phyloP scores from a whole-genome alignment of 1,139 yeast genomes.

The Debaryomyces psychrophilus region DNA sequence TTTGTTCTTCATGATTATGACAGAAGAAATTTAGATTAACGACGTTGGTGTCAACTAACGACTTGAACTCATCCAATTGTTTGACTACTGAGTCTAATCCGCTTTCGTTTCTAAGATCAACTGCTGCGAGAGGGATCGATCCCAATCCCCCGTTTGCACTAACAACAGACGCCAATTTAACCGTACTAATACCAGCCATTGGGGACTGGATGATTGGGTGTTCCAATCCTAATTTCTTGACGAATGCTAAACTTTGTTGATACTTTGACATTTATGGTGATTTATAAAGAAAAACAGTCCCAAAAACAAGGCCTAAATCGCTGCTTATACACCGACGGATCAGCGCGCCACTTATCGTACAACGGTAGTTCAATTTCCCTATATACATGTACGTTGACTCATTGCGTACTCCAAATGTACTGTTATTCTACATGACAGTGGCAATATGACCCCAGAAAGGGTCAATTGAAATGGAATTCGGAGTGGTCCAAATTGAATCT shows the following conservation, averaged over 20 bases:
- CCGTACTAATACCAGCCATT: constrained; percentile 56
- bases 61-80: constrained; percentile 19
- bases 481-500: no score
- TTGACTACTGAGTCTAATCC: constrained; percentile 16
- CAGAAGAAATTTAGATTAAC: constrained; percentile 54
- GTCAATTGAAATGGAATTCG: no score
- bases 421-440: no score
- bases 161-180: constrained; percentile 42
- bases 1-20: constrained; percentile 29
- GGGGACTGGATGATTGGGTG: constrained; percentile 53
- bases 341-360: no score
- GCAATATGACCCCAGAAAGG: no score
- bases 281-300: not conserved
- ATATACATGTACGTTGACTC: no score
- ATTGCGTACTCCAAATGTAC: no score
- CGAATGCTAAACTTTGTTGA: constrained; percentile 1
- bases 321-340: no score
- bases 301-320: no score
- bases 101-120: constrained; percentile 24
- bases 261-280: not conserved
- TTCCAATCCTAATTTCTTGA: constrained; percentile 4
- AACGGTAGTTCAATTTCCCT: no score
- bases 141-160: constrained; percentile 48
- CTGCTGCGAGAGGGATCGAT: constrained; percentile 45
- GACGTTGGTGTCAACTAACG: constrained; percentile 13